Conservation (phyloP, 192 early-diverging fungal genomes). For the Coemansia sp. region DNA sequence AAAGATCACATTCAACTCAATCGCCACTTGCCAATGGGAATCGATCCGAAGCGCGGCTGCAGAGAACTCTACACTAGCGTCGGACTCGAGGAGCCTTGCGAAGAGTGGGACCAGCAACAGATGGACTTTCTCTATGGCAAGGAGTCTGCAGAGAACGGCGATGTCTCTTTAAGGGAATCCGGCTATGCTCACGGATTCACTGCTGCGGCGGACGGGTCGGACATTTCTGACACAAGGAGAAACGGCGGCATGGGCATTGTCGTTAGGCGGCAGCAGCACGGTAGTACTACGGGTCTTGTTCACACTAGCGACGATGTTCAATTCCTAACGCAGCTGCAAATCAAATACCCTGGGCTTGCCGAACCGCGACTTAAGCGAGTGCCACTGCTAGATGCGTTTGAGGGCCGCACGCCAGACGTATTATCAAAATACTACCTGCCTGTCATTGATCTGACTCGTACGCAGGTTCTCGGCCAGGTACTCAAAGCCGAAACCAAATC, state of each 20-base stretch:
- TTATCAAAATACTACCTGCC: slow-evolving; percentile 8
- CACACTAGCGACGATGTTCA: slow-evolving; percentile 1
- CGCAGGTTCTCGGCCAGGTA: slow-evolving; percentile 42
- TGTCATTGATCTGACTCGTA: slow-evolving; percentile 37
- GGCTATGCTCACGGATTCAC: not conserved
- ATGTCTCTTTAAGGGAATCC: not conserved
- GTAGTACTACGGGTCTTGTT: not conserved
- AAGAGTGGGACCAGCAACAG: slow-evolving; percentile 33
- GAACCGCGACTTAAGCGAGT: slow-evolving; percentile 26
- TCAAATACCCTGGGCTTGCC: slow-evolving; percentile 28
- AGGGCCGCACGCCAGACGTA: not conserved
- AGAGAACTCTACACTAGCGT: not conserved
- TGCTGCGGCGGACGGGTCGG: slow-evolving; percentile 4
- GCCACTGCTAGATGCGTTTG: slow-evolving; percentile 16
- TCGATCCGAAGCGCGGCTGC: slow-evolving; percentile 5
- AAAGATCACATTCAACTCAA: slow-evolving; percentile 3
- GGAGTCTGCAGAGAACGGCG: not conserved
- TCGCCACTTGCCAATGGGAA: slow-evolving; percentile 14
- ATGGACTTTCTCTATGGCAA: slow-evolving; percentile 9
- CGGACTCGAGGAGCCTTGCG: slow-evolving; percentile 37
- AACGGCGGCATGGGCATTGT: slow-evolving; percentile 48
- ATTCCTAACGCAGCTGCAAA: slow-evolving; percentile 29
- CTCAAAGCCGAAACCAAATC: not conserved
- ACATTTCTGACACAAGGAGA: slow-evolving; percentile 23
- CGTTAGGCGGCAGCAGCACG: slow-evolving; percentile 4